Evolutionary conservation across 495 filamentous ascomycete species (phyloP), one percentile per base, ranked within the genome.

Genomic region (Aspergillus haitiensis): DNA sequence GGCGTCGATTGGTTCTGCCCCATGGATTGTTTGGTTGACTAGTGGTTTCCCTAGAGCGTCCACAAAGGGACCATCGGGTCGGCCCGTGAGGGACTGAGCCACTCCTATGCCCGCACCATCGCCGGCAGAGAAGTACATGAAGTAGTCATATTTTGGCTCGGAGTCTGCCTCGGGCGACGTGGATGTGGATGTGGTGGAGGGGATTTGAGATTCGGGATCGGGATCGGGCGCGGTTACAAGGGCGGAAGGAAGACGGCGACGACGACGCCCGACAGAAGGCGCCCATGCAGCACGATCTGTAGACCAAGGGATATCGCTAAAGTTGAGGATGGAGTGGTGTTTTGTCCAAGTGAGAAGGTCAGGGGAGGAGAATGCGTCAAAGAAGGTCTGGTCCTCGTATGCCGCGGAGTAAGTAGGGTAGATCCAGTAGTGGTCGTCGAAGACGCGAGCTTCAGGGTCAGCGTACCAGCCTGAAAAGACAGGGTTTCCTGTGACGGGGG

Each of bases 81-180:
- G 63, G 15, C 74, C 67, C 13, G 73, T 68, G 2, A 67, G 55
- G 8, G 70, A 72, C 36, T 50, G 59, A 3, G 70, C 78, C 13
- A 81, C 78, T 21, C 77, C 77, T 39, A 81, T 78, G n/a, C 76
- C 76, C 6, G 75, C 75, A 4, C 74, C 73, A 54, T 79, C 77
- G 21, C 78, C 77, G 31, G 76, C 75, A 32, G 70, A 72, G 56
- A 81, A 81, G 64, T 81, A 81, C 55, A 81, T 68, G 61, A 70
- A 81, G 60, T 79, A 81, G 34, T 70, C 70, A 27, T 63, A 56
- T 15, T 52, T 37, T 8, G 45, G 6, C 13, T 34, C 52, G 32
- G 34, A 7, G 2, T 39, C 52, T 7, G 4, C 18, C 13, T 11
- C 36, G 6, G 40, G 15, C 27, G 16, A 35, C 31, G 8, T 52